phyloP scores from a whole-genome alignment of 225 moss, liverwort and hornwort genomes.

The Sphagnum tenellum region DNA sequence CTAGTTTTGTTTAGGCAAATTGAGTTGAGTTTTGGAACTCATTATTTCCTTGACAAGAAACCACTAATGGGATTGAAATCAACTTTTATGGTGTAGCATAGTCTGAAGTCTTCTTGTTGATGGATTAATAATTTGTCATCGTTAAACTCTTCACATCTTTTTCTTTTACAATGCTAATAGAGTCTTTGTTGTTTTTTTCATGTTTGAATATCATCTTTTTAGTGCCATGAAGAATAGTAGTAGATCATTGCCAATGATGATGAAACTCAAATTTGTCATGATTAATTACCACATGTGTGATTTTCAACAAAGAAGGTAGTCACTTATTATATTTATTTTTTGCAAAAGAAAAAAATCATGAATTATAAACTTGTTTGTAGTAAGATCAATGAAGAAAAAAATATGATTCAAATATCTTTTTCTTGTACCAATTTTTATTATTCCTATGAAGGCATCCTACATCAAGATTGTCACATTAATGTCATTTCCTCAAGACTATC shows the following conservation, averaged over 20 bases:
- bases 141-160: constrained; percentile 4
- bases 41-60: constrained; percentile 6
- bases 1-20: constrained; percentile 11
- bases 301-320: too few relatives aligned
- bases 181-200: constrained; percentile 1
- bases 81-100: too few relatives aligned
- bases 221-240: neutral
- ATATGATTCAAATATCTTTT: too few relatives aligned
- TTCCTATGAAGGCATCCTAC: constrained; percentile 1
- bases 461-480: neutral
- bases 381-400: too few relatives aligned
- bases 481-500: neutral
- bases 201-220: constrained; percentile 1
- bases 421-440: neutral
- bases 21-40: constrained; percentile 9
- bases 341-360: too few relatives aligned
- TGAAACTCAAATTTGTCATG: constrained; percentile 1
- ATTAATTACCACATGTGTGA: too few relatives aligned
- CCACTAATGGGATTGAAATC: too few relatives aligned
- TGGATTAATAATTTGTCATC: neutral
- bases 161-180: too few relatives aligned
- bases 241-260: neutral
- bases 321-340: too few relatives aligned
- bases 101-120: constrained; percentile 12
- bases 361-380: too few relatives aligned